Base-by-base conservation (phyloP, 140 eudicot genomes). In the Oenanthe javanica region DNA sequence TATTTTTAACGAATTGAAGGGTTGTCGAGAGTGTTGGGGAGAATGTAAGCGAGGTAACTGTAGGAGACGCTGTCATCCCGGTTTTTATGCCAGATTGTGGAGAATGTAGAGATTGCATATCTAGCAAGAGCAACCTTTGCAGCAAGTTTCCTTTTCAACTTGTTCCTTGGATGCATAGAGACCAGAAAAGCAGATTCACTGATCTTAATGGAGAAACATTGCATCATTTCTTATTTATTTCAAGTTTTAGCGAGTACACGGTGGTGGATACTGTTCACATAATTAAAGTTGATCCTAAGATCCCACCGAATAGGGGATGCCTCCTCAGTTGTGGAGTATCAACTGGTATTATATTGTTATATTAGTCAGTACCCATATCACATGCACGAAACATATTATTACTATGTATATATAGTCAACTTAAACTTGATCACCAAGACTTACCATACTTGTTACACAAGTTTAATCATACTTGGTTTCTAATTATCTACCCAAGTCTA, bases 261-360 rank as follows among this genome's bases (percentile, higher is more conserved):
- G 99, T 95, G 57, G 91, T 92, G 15, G 97, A 95, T 59, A 78
- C 87, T 80, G 95, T 89, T 42, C 93, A 92, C 85, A 31, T 90
- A 15, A 82, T 86, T n/a, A 95, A 95, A 83, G 77, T 92, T 38
- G 90, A 89, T 54, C 89, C 97, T 25, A 52, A 83, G 27, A 83
- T 87, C 69, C 99, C 99, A 43, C 88, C 99, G 16, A 81, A 95
- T 31, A 79, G 91, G 82, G 99, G 97, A 27, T 95, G 99, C 86
- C 96, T 95, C 77, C 86, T 95, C 36, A 87, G 93, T 83, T 92
- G 99, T 86, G 99, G 99, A 36, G 88, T 91, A 40, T 89, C 99
- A 79, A 88, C 99, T 0, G 99, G 99, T 92, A 92, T 43, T 6
- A 36, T 21, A 8, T 21, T 25, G 67, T 27, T 11, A 25, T 66